Base-by-base conservation (phyloP, 169 alveolate genomes). In the Cryptosporidium muris region DNA sequence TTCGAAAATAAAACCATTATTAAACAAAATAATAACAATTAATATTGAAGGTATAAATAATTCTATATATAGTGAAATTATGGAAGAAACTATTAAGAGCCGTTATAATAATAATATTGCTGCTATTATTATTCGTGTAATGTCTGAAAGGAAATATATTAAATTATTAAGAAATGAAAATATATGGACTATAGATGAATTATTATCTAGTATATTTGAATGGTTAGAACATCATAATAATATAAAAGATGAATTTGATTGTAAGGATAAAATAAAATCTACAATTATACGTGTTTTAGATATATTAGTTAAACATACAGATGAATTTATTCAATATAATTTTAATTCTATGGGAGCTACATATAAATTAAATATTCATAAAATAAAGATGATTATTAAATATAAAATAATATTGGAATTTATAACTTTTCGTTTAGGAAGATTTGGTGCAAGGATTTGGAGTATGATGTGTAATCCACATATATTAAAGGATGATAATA, bases 391-490 rank as follows among this genome's bases (percentile, higher is more conserved):
- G 6, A 11, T 74, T 16, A 49, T 74, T 5, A 74, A 74, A 45
- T 74, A 74, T 52, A 74, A 74, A 14, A 43, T 62, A 54, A 12
- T 62, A 2, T 74, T 42, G n/a, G 85, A 74, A 16, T 74, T 58
- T 74, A 74, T 74, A 12, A 68, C 51, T 1, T 63, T 58, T 12
- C 38, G 68, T 45, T 66, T 74, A 4, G 85, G 85, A 4, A 34
- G 34, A 7, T 60, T 74, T 11, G 85, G 85, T 9, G 54, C 85
- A 12, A 74, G 85, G 45, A 60, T 74, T 74, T 74, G 85, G 85
- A 74, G 85, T 49, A 74, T 74, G 85, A 74, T 74, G 85, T 74
- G 85, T 12, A 74, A 74, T 49, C 85, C 85, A 3, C 58, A 74
- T 16, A 45, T 74, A 9, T 11, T 58, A 6, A 58, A 11, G 7